phyloP scores from a whole-genome alignment of 2,329 filamentous ascomycete genomes.

The Teratosphaeria epicoccoides region DNA sequence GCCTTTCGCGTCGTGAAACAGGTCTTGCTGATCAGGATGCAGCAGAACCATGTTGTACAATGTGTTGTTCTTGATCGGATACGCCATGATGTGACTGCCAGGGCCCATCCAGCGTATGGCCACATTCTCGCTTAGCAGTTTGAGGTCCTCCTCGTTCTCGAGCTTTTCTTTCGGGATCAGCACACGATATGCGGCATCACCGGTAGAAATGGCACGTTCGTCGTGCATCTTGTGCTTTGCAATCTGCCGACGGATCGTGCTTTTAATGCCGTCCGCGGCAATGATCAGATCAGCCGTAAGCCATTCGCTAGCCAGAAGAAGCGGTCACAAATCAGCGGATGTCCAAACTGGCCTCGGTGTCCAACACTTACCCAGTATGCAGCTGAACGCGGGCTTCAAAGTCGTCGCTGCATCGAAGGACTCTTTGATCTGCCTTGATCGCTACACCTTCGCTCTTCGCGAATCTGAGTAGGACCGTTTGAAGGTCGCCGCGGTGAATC shows the following conservation, averaged over 20 bases:
- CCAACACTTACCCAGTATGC: slow-evolving; percentile 6
- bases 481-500: slow-evolving; percentile 44
- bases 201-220: slow-evolving; percentile 37
- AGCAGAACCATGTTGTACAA: slow-evolving; percentile 13
- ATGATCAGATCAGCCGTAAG: slow-evolving; percentile 42
- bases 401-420: slow-evolving; percentile 7
- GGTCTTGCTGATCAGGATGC: slow-evolving; percentile 3
- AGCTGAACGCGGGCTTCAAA: slow-evolving; percentile 11
- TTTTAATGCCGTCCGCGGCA: slow-evolving; percentile 45
- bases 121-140: slow-evolving; percentile 4
- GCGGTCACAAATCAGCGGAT: no score
- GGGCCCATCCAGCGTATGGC: slow-evolving; percentile 11
- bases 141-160: slow-evolving; percentile 26
- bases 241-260: slow-evolving; percentile 35
- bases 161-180: slow-evolving; percentile 39
- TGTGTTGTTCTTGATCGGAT: slow-evolving; percentile 9
- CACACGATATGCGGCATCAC: slow-evolving; percentile 46
- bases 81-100: slow-evolving; percentile 11
- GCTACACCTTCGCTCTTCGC: slow-evolving; percentile 35
- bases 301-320: no score
- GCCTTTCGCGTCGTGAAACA: slow-evolving; percentile 4
- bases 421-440: slow-evolving; percentile 25
- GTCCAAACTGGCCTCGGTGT: no score
- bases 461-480: slow-evolving; percentile 35
- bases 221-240: slow-evolving; percentile 28